These are phyloP conservation scores for Colletotrichum liaoningense DNA, from an alignment of 2,329 filamentous ascomycete species.

Conservation along the genomic window DNA sequence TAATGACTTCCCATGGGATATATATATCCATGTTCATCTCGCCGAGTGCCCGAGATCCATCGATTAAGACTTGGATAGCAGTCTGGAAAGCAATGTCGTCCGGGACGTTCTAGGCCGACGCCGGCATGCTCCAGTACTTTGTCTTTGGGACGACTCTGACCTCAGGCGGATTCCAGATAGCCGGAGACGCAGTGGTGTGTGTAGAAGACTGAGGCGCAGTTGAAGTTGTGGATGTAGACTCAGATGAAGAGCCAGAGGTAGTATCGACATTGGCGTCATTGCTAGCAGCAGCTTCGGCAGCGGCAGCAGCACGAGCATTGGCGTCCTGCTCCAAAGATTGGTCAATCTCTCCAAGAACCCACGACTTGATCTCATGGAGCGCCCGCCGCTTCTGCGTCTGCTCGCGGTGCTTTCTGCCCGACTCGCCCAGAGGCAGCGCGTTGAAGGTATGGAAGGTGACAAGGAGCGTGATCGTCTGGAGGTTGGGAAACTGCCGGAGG, in stretches of 20 bases:
- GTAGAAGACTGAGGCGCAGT: background rate
- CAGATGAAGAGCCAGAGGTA: no score
- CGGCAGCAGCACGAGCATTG: background rate
- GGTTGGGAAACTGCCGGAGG: slow-evolving; percentile 16
- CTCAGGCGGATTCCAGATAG: background rate
- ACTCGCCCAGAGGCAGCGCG: background rate
- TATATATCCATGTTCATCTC: background rate
- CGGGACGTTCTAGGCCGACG: background rate
- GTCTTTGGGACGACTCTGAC: slow-evolving; percentile 26
- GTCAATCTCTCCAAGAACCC: background rate
- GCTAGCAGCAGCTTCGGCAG: no score
- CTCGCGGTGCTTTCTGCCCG: slow-evolving; percentile 13
- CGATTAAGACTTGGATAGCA: background rate
- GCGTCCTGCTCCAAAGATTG: background rate
- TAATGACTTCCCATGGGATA: no score
- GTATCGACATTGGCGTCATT: no score
- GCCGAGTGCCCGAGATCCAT: background rate
- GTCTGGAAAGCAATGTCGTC: background rate
- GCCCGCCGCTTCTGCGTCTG: slow-evolving; percentile 4
- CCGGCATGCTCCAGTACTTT: slow-evolving; percentile 9
- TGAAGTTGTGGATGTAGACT: no score
- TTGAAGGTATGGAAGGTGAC: slow-evolving; percentile 12
- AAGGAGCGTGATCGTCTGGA: slow-evolving; percentile 21
- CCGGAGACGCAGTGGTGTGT: no score
- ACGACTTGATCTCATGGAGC: slow-evolving; percentile 7